A percentile compares a stretch with the other conserved stretches of the same genome.
Evolutionary conservation across 305 asterid genomes (phyloP).

Genomic region (Fraxinus ornus): DNA sequence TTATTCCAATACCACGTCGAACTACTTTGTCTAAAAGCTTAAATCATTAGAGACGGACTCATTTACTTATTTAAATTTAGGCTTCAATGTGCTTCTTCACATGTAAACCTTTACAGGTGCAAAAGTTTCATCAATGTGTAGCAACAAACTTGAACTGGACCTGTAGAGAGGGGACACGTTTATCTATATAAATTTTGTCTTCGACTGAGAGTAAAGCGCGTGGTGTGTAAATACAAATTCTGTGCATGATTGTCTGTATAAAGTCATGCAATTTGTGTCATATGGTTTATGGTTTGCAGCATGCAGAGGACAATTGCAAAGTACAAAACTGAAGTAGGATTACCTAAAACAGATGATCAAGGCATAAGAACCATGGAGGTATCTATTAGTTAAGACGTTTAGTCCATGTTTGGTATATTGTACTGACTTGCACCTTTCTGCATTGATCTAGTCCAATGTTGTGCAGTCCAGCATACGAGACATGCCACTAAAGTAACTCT

Average conservation of each 20-base stretch:
- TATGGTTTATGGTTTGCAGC: conserved; percentile 26
- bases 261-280: background rate
- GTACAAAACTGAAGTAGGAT: conserved; percentile 52
- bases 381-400: background rate
- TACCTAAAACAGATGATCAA: conserved; percentile 32
- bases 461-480: background rate
- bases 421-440: background rate
- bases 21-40: no score
- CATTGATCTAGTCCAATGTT: background rate
- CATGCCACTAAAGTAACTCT: background rate
- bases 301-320: conserved; percentile 45
- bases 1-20: background rate
- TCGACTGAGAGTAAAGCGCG: background rate
- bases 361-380: conserved; percentile 45
- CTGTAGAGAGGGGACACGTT: background rate
- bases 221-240: background rate
- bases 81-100: background rate
- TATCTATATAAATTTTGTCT: background rate
- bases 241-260: background rate
- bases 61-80: no score
- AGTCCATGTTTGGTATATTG: background rate
- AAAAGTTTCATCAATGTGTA: background rate
- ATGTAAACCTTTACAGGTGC: background rate
- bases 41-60: background rate
- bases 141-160: background rate